These are phyloP conservation scores for Vitis amurensis DNA, from an alignment of 164 flowering plant species.

Conservation along the genomic window DNA sequence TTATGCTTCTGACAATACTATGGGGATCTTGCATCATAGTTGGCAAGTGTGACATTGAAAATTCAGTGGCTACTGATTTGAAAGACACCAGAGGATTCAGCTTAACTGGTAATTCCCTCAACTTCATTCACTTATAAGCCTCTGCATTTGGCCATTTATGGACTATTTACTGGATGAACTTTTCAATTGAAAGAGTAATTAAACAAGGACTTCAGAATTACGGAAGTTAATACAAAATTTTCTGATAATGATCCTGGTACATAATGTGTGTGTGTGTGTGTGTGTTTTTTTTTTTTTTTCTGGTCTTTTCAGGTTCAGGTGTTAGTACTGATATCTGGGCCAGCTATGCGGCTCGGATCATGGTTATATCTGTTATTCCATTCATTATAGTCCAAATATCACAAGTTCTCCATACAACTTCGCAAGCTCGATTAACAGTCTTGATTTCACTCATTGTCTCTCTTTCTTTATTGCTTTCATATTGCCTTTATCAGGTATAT, in stretches of 20 bases:
- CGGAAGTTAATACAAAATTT: neutral
- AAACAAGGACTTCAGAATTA: no score
- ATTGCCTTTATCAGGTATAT: slow-evolving; percentile 35
- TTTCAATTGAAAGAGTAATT: no score
- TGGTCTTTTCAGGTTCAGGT: slow-evolving; percentile 28
- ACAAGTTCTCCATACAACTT: slow-evolving; percentile 9
- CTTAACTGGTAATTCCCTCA: slow-evolving; percentile 7
- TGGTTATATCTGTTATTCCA: slow-evolving; percentile 36
- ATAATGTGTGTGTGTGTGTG: neutral
- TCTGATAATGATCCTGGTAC: neutral
- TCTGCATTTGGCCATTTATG: neutral
- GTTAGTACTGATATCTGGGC: slow-evolving; percentile 32
- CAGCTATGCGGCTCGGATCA: slow-evolving; percentile 32
- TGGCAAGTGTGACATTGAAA: slow-evolving; percentile 15
- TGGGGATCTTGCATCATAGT: slow-evolving; percentile 24
- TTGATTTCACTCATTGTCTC: slow-evolving; percentile 28
- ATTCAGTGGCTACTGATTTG: slow-evolving; percentile 8
- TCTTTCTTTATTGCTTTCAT: slow-evolving; percentile 14
- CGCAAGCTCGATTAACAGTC: slow-evolving; percentile 11
- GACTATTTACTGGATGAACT: no score
- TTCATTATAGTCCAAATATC: slow-evolving; percentile 29
- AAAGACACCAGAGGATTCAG: slow-evolving; percentile 13
- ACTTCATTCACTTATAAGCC: neutral
- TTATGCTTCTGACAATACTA: slow-evolving; percentile 16
- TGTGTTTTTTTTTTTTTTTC: no score